Percentiles rank a stretch among this genome's conserved stretches.
Evolutionary conservation across 192 early-diverging fungal genomes (phyloP).

Genomic region (Backusella australiensis): DNA sequence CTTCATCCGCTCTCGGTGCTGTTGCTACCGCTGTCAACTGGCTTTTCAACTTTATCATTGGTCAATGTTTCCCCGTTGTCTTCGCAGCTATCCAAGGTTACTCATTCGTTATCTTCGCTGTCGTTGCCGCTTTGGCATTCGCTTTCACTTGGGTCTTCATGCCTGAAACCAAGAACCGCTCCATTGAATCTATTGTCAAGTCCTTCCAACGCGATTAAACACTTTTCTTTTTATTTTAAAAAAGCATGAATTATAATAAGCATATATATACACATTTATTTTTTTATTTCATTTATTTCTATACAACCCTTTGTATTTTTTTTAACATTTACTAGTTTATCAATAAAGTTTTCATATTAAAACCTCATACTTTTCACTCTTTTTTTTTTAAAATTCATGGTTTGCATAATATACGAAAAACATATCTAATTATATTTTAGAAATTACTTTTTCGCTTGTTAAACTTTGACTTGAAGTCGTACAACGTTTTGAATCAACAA

Average conservation of each 20-base stretch:
- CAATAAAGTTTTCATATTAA: background rate
- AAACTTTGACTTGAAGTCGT: background rate
- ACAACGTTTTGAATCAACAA: background rate
- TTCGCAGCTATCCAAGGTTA: conserved; percentile 37
- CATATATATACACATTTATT: background rate
- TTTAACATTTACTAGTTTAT: background rate
- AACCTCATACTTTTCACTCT: background rate
- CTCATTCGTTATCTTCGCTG: conserved; percentile 23
- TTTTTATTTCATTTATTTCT: background rate
- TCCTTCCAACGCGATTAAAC: conserved; percentile 13
- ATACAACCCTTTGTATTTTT: background rate
- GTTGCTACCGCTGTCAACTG: conserved; percentile 78
- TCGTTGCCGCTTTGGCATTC: conserved; percentile 17
- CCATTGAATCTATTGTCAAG: conserved; percentile 54
- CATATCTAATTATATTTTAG: background rate
- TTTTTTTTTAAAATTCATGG: background rate
- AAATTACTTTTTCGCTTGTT: background rate
- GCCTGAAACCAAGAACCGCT: conserved; percentile 55
- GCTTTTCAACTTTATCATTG: conserved; percentile 48
- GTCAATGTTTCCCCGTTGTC: conserved; percentile 41
- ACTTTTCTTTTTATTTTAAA: background rate
- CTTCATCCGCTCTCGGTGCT: conserved; percentile 65
- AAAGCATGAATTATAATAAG: background rate
- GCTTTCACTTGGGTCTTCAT: conserved; percentile 42
- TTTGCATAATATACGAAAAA: background rate